phyloP scores from a whole-genome alignment of 441 rosid species.

The Erodium texanum region DNA sequence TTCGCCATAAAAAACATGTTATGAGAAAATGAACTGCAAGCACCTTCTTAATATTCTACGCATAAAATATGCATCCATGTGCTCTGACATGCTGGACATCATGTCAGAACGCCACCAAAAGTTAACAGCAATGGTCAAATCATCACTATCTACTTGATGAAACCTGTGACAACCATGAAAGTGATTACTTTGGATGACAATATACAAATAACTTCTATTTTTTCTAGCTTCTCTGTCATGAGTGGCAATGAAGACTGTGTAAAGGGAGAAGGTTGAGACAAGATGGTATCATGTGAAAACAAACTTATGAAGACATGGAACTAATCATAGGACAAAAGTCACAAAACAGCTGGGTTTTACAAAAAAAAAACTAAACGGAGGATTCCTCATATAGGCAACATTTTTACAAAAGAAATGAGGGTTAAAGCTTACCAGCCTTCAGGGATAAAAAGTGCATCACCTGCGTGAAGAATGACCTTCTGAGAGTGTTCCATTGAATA shows the following conservation, averaged over 20 bases:
- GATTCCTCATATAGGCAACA: slow-evolving; percentile 5
- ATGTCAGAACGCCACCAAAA: slow-evolving; percentile 82
- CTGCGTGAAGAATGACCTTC: slow-evolving; percentile 60
- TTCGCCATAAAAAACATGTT: slow-evolving; percentile 12
- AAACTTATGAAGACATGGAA: background rate
- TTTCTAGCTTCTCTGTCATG: background rate
- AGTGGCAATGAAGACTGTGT: background rate
- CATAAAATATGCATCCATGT: slow-evolving; percentile 85
- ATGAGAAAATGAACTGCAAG: slow-evolving; percentile 13
- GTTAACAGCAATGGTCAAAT: slow-evolving; percentile 74
- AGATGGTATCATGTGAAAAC: background rate
- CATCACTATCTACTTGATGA: slow-evolving; percentile 79
- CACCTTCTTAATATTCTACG: slow-evolving; percentile 76
- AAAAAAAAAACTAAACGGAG: slow-evolving; percentile 2
- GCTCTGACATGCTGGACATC: slow-evolving; percentile 57
- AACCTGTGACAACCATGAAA: slow-evolving; percentile 46
- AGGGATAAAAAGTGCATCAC: slow-evolving; percentile 94
- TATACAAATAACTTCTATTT: background rate
- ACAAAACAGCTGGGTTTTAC: background rate
- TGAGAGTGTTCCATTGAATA: slow-evolving; percentile 43
- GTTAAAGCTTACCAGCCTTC: slow-evolving; percentile 81
- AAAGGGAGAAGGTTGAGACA: background rate
- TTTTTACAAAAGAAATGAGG: slow-evolving; percentile 10
- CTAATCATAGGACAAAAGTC: background rate
- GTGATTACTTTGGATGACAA: slow-evolving; percentile 18